Evolutionary conservation across 805 yeast species (phyloP), one percentile per base, ranked within the genome.

Genomic region (Kodamaea kaohsiungensis): DNA sequence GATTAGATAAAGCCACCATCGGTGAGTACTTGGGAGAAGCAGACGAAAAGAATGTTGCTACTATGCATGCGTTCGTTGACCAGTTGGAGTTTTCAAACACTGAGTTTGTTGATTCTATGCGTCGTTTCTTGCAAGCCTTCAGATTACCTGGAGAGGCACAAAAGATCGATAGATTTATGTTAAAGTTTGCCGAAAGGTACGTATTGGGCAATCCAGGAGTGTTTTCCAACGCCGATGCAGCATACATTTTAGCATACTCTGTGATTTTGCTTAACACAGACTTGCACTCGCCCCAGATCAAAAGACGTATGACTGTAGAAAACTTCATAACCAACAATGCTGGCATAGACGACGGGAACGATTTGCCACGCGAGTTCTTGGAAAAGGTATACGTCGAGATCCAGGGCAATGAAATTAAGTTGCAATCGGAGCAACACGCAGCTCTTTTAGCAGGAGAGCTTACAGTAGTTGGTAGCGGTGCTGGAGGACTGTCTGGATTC

Each of bases 81-180:
- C 73, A 80, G 58, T 86, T 95, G 86, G 89, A 91, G 53, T 93
- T 95, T 68, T 72, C 80, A 4, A 78, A 79, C 35, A 67, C 80
- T 59, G 75, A 84, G 1, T 91, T 95, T 65, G 91, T 92, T 13
- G 96, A 87, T 61, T 96, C 98, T 0, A 76, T 95, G 75, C 82
- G 99, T 60, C 76, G 73, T 13, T 91, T 91, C 64, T 78, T 95
- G 55, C 99, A 96, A 65, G 80, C 84, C 48, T 96, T 95, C 73
- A 80, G 99, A 68, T 79, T 95, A 56, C 99, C 99, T 1, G 99
- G 99, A 49, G 99, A 95, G 72, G 92, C 97, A 4, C 99, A 95
- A 73, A 93, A 95, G 65, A 93, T 95, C 66, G 99, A 95, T 76
- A 81, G 99, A 62, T 91, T 86, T 66, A 90, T 96, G 97, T 82